These are phyloP conservation scores for Adansonia gregorii DNA, from an alignment of 441 rosid species.

Conservation along the genomic window DNA sequence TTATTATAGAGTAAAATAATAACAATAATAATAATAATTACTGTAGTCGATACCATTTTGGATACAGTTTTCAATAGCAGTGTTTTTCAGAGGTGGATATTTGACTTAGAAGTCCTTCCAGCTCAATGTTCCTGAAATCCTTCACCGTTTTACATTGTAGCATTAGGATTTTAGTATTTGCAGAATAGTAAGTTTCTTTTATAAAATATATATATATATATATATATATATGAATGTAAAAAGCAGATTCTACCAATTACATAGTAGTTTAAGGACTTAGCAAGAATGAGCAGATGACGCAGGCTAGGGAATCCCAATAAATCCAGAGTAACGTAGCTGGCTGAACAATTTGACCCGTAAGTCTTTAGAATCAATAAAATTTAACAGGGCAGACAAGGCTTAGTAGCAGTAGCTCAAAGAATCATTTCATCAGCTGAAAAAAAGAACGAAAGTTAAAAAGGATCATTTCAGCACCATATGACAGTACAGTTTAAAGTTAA, in stretches of 20 bases:
- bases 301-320: not conserved
- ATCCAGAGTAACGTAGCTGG: too few species aligned
- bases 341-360: too few species aligned
- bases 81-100: not conserved
- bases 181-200: not conserved
- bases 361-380: not conserved
- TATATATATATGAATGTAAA: not conserved
- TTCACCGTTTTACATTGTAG: too few species aligned
- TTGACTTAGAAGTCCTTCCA: not conserved
- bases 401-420: not conserved
- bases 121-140: not conserved
- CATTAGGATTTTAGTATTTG: too few species aligned
- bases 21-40: too few species aligned
- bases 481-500: not conserved
- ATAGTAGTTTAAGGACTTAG: not conserved
- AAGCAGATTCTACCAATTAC: not conserved
- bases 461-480: slow-evolving; percentile 8
- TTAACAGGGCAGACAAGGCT: not conserved
- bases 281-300: too few species aligned
- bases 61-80: too few species aligned
- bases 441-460: not conserved
- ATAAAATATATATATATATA: too few species aligned
- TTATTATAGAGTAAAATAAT: too few species aligned
- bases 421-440: not conserved
- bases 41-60: too few species aligned